Evolutionary conservation across 129 eudicot species (phyloP), one percentile per base, ranked within the genome.

Genomic region (Chrysanthemum seticuspe): DNA sequence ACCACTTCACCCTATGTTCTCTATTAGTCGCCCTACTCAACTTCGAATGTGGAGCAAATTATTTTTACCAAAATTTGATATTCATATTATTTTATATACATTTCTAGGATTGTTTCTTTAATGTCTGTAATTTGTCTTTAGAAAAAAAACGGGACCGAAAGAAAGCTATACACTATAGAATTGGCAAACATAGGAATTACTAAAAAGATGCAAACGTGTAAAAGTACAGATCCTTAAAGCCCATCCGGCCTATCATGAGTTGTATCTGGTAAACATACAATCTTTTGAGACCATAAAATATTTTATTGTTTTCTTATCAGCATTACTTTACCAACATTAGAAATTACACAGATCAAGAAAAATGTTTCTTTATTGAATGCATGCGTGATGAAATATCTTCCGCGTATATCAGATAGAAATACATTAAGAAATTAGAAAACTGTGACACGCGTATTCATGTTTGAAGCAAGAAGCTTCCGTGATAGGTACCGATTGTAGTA

Each of bases 401-500:
- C 18, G 19, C 59, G 68, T 23, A 14, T 55, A 14, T n/a, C 52
- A 73, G 44, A 56, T 73, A 29, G 2, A 50, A 3, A 3, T 16
- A 2, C 29, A 8, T 65, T 15, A 16, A n/a, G 10, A 56, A 14
- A 27, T 3, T 45, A 12, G 60, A 27, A 48, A 8, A 19, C 6
- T 31, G 52, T 27, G 31, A 55, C 57, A 75, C 80, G 18, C 74
- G 58, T 78, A 44, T 70, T 70, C 16, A 15, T 40, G 18, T 75
- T 67, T 59, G 16, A 25, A 53, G 47, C 13, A 66, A 75, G 73
- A 78, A 78, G 75, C 59, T 70, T 65, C 77, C 65, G 61, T 16
- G 71, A 48, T 27, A 60, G 15, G 84, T 75, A 72, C 77, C 72
- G 59, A 83, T 58, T 36, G 62, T 65, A 73, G 87, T 83, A 71